Conservation (phyloP, 2,329 filamentous ascomycete genomes). For the Didymella arachidicola region DNA sequence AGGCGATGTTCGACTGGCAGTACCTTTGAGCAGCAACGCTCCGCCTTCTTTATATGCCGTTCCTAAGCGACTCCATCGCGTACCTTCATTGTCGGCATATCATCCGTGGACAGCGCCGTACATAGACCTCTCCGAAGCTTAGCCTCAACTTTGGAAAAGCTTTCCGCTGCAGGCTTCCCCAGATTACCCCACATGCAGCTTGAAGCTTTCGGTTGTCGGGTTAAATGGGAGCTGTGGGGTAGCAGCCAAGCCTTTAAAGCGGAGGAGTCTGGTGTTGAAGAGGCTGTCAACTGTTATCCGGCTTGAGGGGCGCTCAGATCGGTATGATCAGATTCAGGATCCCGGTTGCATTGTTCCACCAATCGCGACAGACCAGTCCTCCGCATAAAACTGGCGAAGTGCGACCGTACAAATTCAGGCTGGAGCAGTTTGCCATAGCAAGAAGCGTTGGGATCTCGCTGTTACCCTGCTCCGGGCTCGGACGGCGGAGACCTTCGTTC, state of each 20-base stretch:
- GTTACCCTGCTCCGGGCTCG: neutral
- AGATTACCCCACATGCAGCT: constrained; percentile 14
- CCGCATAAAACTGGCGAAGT: neutral
- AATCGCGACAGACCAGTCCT: constrained; percentile 6
- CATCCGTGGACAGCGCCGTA: neutral
- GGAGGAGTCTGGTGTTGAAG: neutral
- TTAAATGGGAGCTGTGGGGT: constrained; percentile 2
- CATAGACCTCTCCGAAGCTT: neutral
- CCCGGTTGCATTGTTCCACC: constrained; percentile 17
- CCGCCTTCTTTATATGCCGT: constrained; percentile 6
- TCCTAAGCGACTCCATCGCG: neutral
- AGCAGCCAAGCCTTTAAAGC: constrained; percentile 7
- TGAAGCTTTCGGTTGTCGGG: constrained; percentile 11
- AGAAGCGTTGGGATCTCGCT: neutral
- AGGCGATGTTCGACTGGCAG: neutral
- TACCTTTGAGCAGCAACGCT: neutral
- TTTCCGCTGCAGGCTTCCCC: constrained; percentile 20
- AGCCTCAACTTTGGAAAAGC: constrained; percentile 15
- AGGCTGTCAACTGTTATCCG: constrained; percentile 16
- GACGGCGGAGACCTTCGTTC: neutral
- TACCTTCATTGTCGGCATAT: neutral
- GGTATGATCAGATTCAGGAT: constrained; percentile 3
- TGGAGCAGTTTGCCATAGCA: neutral
- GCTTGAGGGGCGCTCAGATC: neutral
- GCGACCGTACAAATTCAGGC: neutral